A percentile compares a stretch with the other conserved stretches of the same genome.
These are phyloP conservation scores for Ogataea neopini DNA, from an alignment of 805 yeast species.

Conservation along the genomic window DNA sequence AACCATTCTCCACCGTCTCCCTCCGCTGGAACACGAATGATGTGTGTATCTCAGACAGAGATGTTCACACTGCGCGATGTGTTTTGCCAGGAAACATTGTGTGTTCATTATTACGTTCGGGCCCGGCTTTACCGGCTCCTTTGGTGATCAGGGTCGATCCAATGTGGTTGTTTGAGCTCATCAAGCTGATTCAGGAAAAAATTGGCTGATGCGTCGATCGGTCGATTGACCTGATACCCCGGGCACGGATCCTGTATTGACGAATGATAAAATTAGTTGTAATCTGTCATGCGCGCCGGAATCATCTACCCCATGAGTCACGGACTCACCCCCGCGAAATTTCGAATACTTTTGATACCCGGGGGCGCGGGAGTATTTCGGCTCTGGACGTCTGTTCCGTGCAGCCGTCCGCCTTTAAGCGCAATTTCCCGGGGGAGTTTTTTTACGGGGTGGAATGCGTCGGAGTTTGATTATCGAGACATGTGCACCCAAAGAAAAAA, in stretches of 20 bases:
- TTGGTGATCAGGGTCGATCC: slow-evolving; percentile 2
- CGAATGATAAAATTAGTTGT: background rate
- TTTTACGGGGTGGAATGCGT: background rate
- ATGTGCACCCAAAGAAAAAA: background rate
- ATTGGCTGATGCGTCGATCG: background rate
- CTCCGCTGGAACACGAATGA: slow-evolving; percentile 6
- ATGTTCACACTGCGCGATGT: slow-evolving; percentile 6
- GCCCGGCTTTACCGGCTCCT: background rate
- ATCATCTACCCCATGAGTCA: slow-evolving; percentile 1
- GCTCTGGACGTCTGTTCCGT: background rate
- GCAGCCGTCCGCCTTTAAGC: background rate
- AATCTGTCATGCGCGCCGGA: slow-evolving; percentile 5
- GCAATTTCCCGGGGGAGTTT: background rate
- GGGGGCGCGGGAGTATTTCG: background rate
- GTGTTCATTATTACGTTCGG: slow-evolving; percentile 4
- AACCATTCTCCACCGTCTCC: slow-evolving; percentile 1
- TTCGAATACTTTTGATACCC: slow-evolving; percentile 1
- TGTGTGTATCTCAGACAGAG: slow-evolving; percentile 8
- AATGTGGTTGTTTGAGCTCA: slow-evolving; percentile 4
- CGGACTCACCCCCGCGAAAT: slow-evolving; percentile 10
- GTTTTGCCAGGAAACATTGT: slow-evolving; percentile 1
- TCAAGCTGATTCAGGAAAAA: background rate
- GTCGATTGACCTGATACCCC: too few species aligned
- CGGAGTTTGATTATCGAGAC: slow-evolving; percentile 1
- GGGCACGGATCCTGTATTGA: background rate